These are phyloP conservation scores for Vaccinium vitisidaea DNA, from an alignment of 148 eudicot genomes.

Conservation along the genomic window DNA sequence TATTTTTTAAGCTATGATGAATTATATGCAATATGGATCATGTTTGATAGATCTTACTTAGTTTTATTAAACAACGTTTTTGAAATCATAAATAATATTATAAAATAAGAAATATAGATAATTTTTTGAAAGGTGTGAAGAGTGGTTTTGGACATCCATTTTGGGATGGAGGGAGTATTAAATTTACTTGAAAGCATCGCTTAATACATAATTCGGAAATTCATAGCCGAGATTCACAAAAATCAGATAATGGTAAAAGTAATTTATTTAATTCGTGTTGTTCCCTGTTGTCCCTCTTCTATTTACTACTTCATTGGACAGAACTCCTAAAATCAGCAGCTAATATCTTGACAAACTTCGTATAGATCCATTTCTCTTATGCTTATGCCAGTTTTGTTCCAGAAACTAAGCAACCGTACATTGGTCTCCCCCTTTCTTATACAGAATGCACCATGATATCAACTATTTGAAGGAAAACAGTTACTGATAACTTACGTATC, in stretches of 20 bases:
- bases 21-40: too few species aligned
- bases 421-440: background rate
- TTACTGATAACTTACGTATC: conserved; percentile 55
- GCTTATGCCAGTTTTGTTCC: background rate
- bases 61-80: too few species aligned
- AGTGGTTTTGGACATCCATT: too few species aligned
- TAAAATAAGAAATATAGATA: too few species aligned
- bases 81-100: too few species aligned
- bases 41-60: too few species aligned
- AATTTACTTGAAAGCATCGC: background rate
- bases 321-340: background rate
- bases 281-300: background rate
- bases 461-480: conserved; percentile 4
- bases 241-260: background rate
- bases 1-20: too few species aligned
- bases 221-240: background rate
- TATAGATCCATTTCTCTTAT: background rate
- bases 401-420: background rate
- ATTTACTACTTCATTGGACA: background rate
- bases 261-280: background rate
- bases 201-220: background rate
- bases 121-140: too few species aligned
- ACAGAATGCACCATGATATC: background rate
- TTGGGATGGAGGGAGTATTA: too few species aligned
- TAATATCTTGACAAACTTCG: background rate